Percentiles rank a stretch among this genome's conserved stretches.
phyloP scores from a whole-genome alignment of 2,329 filamentous ascomycete species.

The Eurotiales sp. region DNA sequence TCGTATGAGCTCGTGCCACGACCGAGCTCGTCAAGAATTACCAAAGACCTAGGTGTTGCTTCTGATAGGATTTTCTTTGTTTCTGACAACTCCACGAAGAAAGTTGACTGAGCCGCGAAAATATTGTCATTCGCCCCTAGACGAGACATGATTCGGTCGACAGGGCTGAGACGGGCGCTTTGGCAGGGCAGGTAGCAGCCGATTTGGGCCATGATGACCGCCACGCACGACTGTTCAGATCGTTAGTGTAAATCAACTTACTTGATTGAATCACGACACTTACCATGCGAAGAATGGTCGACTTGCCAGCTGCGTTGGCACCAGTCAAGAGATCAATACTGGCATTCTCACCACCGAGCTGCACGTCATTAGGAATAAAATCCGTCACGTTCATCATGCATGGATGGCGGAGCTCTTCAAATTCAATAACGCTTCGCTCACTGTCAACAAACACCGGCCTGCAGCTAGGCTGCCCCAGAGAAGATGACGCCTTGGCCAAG shows the following conservation, averaged over 20 bases:
- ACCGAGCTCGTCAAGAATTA: conserved; percentile 94
- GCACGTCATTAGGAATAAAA: conserved; percentile 94
- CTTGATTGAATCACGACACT: conserved; percentile 26
- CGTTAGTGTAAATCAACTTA: not conserved
- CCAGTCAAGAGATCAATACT: conserved; percentile 92
- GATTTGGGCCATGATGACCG: conserved; percentile 95
- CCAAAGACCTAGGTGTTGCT: conserved; percentile 86
- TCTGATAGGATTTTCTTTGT: conserved; percentile 97
- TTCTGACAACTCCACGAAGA: conserved; percentile 95
- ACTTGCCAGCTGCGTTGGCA: conserved; percentile 96
- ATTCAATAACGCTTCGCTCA: conserved; percentile 83
- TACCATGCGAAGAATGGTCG: conserved; percentile 91
- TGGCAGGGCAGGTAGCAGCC: conserved; percentile 86
- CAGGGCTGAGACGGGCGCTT: conserved; percentile 78
- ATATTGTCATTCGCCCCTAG: conserved; percentile 98
- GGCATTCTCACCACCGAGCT: conserved; percentile 72
- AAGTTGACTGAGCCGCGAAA: conserved; percentile 94
- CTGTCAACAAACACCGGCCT: conserved; percentile 82
- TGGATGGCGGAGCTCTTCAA: conserved; percentile 87
- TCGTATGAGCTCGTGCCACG: conserved; percentile 95
- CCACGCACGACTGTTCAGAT: conserved; percentile 72
- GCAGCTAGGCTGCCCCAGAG: conserved; percentile 81
- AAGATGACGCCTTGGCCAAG: conserved; percentile 80
- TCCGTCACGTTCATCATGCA: conserved; percentile 89
- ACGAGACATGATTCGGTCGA: conserved; percentile 98